Conservation (phyloP, 2,329 filamentous ascomycete genomes). For the Colletotrichum sp. region DNA sequence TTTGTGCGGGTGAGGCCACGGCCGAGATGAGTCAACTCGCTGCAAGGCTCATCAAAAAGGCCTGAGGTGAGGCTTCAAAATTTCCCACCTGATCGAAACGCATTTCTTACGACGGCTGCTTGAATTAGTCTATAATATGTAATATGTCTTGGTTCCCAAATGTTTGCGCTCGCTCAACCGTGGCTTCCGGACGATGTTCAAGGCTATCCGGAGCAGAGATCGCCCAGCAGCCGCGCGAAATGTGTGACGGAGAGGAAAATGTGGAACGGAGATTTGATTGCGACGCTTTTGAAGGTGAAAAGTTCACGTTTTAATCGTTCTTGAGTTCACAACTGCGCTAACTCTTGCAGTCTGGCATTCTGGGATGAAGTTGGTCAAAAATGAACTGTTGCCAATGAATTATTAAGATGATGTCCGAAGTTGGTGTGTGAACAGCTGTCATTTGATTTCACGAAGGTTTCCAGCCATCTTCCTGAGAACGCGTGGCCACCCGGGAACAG, state of each 20-base stretch:
- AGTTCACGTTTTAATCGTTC: not conserved
- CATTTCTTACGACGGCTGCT: too few species aligned
- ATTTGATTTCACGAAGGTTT: not conserved
- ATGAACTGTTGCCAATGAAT: not conserved
- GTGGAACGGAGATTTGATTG: not conserved
- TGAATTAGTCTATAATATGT: too few species aligned
- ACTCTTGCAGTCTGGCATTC: not conserved
- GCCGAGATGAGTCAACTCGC: not conserved
- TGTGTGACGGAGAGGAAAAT: not conserved
- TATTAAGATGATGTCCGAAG: not conserved
- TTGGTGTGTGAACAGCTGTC: not conserved
- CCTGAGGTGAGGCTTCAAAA: too few species aligned
- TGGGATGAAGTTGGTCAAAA: not conserved
- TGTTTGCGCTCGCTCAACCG: not conserved
- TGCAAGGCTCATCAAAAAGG: too few species aligned
- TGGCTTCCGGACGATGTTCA: not conserved
- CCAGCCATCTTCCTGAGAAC: not conserved
- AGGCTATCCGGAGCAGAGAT: not conserved
- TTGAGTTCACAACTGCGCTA: not conserved
- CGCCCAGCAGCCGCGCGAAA: not conserved
- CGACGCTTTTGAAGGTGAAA: not conserved
- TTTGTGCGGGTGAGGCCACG: not conserved
- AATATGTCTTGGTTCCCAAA: not conserved
- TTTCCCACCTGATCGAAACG: too few species aligned
- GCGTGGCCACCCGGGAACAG: not conserved